Base-by-base conservation (phyloP, 352 stramenopile species). In the Hyaloperonospora arabidopsidis region DNA sequence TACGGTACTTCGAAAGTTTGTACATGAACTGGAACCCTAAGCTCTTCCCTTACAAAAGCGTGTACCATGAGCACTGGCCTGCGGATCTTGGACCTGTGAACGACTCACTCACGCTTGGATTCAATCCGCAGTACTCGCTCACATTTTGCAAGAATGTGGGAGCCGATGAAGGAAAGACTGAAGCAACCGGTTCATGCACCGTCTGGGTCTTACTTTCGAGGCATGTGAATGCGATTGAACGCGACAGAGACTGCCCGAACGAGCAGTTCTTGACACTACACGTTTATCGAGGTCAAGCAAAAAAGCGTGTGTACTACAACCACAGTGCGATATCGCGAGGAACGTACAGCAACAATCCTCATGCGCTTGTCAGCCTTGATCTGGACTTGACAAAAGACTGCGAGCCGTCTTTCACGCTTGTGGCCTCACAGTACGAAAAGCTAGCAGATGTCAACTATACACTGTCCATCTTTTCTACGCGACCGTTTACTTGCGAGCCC, bases 11-110 rank as follows among this genome's bases (percentile, higher is more conserved):
- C 52, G 76, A 92, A 23, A 95, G 87, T 43, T 68, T 98, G 21
- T 97, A 98, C 60, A 66, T 98, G 45, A 97, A 95, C 45, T 98
- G 95, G 95, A 98, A 97, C 52, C 92, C 93, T 17, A 69, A 79
- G 29, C 70, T 98, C 13, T 97, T 98, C 58, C 76, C 66, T 11
- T 84, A 81, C 59, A 84, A 84, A 62, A 83, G 73, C 17, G 82
- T 86, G 18, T 79, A 73, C 38, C 88, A 95, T 64, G 62, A 85
- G 48, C 72, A 94, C 72, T 83, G 91, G 93, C 84, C 90, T 0
- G 61, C 84, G 7, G 74, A 88, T 34, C 59, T 84, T 28, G 93
- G 91, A 1, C 88, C 86, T 1, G 67, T 68, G 5, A 91, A 96
- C 57, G 94, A 98, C 58, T 88, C 85, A 1, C 86, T 89, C 53